Conservation (phyloP, 208 protist species). For the Crithidia acanthocephali region DNA sequence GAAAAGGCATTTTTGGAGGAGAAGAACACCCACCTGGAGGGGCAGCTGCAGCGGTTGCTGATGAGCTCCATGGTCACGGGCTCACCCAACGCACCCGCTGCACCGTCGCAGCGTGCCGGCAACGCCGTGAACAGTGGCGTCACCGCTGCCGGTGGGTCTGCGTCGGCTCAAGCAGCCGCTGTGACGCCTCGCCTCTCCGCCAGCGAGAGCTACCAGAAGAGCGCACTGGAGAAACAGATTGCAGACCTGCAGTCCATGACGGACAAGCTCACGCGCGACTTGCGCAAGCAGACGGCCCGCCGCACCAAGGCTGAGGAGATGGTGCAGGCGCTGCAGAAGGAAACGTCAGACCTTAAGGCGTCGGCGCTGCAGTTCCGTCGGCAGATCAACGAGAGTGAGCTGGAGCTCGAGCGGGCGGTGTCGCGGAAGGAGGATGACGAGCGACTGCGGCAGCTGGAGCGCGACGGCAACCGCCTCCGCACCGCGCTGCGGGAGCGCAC, state of each 20-base stretch:
- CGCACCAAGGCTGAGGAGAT: slow-evolving; percentile 27
- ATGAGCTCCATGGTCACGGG: slow-evolving; percentile 24
- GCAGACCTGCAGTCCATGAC: slow-evolving; percentile 35
- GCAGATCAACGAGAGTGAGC: slow-evolving; percentile 69
- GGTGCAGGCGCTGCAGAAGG: slow-evolving; percentile 28
- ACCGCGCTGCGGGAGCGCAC: slow-evolving; percentile 46
- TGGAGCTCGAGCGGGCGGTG: slow-evolving; percentile 48
- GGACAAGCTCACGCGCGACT: slow-evolving; percentile 31
- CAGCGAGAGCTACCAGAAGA: slow-evolving; percentile 41
- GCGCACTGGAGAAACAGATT: slow-evolving; percentile 47
- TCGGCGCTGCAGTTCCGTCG: slow-evolving; percentile 49
- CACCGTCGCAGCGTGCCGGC: not conserved
- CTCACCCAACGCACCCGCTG: slow-evolving; percentile 1
- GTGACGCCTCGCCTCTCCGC: slow-evolving; percentile 15
- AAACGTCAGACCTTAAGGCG: slow-evolving; percentile 49
- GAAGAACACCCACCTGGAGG: slow-evolving; percentile 61
- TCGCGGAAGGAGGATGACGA: slow-evolving; percentile 42
- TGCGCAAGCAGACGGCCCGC: slow-evolving; percentile 20
- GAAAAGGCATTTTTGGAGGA: slow-evolving; percentile 52
- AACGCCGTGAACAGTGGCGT: no score
- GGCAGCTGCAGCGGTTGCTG: slow-evolving; percentile 72
- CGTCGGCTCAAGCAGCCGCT: not conserved
- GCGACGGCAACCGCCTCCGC: slow-evolving; percentile 51
- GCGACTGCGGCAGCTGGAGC: slow-evolving; percentile 43
- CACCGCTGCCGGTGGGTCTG: not conserved